Conservation (phyloP, 73 alveolate genomes). For the Paramecium sonneborni region DNA sequence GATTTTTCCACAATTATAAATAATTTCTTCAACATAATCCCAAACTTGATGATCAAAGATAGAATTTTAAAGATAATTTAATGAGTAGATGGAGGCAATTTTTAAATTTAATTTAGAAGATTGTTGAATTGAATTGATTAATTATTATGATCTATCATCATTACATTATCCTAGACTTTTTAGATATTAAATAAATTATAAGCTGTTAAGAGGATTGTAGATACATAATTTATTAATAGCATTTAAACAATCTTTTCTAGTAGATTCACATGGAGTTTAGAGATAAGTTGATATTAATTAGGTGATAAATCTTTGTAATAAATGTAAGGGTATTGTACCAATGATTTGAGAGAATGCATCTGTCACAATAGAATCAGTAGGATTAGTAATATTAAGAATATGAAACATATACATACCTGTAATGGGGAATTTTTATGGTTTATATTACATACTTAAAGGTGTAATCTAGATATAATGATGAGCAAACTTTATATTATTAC, state of each 20-base stretch:
- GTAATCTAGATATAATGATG: background rate
- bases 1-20: conserved; percentile 24
- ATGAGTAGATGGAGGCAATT: background rate
- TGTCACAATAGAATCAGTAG: background rate
- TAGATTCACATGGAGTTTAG: background rate
- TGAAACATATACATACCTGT: background rate
- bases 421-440: conserved; percentile 41
- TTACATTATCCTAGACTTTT: background rate
- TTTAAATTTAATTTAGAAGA: background rate
- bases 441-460: background rate
- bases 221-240: background rate
- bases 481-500: background rate
- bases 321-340: background rate
- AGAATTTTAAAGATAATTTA: background rate
- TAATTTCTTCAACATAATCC: background rate
- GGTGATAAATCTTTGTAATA: background rate
- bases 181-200: background rate
- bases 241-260: background rate
- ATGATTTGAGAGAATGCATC: conserved; percentile 6
- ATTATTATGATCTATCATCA: background rate
- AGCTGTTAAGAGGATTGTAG: background rate
- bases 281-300: background rate
- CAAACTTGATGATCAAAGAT: background rate
- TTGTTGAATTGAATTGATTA: background rate
- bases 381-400: background rate